A percentile compares a stretch with the other conserved stretches of the same genome.
phyloP scores from a whole-genome alignment of 306 rosid genomes.

The Casuarina cunninghamiana region DNA sequence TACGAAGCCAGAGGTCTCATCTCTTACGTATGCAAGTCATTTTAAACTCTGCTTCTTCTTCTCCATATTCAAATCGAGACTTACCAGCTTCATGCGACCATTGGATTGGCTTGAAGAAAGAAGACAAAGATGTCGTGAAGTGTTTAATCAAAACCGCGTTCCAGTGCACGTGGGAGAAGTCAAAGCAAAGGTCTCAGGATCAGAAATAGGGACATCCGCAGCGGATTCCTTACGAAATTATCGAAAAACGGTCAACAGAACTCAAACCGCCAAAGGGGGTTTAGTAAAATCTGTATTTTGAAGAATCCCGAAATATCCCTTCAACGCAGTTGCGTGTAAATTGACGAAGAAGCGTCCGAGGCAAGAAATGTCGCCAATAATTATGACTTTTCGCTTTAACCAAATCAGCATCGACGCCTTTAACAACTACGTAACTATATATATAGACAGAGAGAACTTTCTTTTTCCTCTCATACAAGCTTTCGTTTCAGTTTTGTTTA shows the following conservation, averaged over 20 bases:
- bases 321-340: conserved; percentile 34
- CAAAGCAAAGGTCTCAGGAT: neutral
- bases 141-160: no score
- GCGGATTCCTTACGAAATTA: neutral
- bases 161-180: neutral
- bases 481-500: conserved; percentile 40
- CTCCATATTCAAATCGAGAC: neutral
- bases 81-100: neutral
- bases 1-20: neutral
- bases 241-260: conserved; percentile 8
- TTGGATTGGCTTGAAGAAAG: no score
- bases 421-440: conserved; percentile 25
- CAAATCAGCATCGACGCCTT: neutral
- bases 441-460: conserved; percentile 7
- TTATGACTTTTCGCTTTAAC: conserved; percentile 6
- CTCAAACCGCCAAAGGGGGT: conserved; percentile 37
- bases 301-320: conserved; percentile 34
- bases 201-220: neutral
- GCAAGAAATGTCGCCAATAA: conserved; percentile 44
- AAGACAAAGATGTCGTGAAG: no score
- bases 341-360: conserved; percentile 45
- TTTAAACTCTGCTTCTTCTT: neutral
- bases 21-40: neutral
- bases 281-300: conserved; percentile 22
- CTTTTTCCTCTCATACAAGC: conserved; percentile 41